Evolutionary conservation across 805 yeast genomes (phyloP).

Genomic region (Jamesozyma lodderae): DNA sequence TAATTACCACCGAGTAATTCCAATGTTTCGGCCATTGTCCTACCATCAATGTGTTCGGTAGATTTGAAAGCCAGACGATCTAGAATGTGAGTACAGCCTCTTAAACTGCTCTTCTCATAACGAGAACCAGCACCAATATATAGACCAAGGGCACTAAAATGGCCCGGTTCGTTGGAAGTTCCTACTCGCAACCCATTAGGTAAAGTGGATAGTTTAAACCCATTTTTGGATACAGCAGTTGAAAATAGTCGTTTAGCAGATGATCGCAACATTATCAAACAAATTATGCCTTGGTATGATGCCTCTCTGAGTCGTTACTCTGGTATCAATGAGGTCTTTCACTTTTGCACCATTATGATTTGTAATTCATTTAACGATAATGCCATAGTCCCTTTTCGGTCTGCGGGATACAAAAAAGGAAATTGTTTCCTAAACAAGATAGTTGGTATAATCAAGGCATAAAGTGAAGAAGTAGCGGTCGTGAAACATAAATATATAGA

Average conservation of each 20-base stretch:
- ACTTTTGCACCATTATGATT: no score
- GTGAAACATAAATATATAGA: no score
- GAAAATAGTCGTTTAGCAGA: slow-evolving; percentile 16
- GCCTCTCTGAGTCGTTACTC: no score
- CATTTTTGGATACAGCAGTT: slow-evolving; percentile 14
- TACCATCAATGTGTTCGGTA: slow-evolving; percentile 48
- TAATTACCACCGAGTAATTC: slow-evolving; percentile 87
- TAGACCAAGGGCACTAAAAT: slow-evolving; percentile 83
- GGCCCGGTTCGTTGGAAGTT: slow-evolving; percentile 80
- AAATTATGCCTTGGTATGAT: not conserved
- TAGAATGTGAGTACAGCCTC: slow-evolving; percentile 74
- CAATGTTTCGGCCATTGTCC: slow-evolving; percentile 63
- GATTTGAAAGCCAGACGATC: slow-evolving; percentile 83
- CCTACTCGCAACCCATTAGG: slow-evolving; percentile 75
- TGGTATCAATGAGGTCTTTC: no score
- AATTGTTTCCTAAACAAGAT: no score
- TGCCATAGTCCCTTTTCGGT: no score
- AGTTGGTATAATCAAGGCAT: no score
- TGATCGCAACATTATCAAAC: slow-evolving; percentile 7
- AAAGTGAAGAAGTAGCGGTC: no score
- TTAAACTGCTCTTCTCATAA: slow-evolving; percentile 50
- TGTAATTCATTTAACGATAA: no score
- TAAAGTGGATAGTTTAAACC: slow-evolving; percentile 35
- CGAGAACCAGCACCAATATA: slow-evolving; percentile 89
- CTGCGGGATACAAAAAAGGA: no score